Percentiles rank a stretch among this genome's conserved stretches.
These are phyloP conservation scores for Kodamaea hsintzibuensis DNA, from an alignment of 805 yeast genomes.

Conservation along the genomic window DNA sequence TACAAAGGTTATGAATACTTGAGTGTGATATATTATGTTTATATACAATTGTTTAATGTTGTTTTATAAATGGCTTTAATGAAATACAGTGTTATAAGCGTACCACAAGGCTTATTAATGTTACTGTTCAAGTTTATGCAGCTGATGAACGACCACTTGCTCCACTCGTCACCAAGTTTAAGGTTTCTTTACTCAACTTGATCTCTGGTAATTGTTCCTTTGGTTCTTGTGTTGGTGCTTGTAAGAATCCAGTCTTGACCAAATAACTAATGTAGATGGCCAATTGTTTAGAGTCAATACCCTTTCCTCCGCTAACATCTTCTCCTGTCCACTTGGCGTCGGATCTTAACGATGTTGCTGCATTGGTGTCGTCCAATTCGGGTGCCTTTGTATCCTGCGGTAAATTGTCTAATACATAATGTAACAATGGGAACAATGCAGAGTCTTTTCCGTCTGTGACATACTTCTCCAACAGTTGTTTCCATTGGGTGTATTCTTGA, in stretches of 20 bases:
- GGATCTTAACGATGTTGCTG: slow-evolving; percentile 61
- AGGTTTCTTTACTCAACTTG: slow-evolving; percentile 54
- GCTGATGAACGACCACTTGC: slow-evolving; percentile 78
- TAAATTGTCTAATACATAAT: slow-evolving; percentile 89
- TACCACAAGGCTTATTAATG: background rate
- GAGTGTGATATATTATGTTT: too few species aligned
- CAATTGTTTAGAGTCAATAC: slow-evolving; percentile 66
- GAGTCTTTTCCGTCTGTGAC: slow-evolving; percentile 73
- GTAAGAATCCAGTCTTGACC: slow-evolving; percentile 76
- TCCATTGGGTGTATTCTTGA: slow-evolving; percentile 79
- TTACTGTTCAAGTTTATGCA: slow-evolving; percentile 29
- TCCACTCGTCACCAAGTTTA: slow-evolving; percentile 57
- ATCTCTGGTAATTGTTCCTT: slow-evolving; percentile 53
- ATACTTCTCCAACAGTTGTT: slow-evolving; percentile 66
- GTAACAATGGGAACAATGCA: slow-evolving; percentile 90
- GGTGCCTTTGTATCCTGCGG: slow-evolving; percentile 94
- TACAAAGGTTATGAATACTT: background rate
- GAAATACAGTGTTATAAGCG: background rate
- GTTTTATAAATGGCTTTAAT: background rate
- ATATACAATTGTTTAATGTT: too few species aligned
- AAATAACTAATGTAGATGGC: slow-evolving; percentile 81
- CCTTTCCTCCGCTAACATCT: slow-evolving; percentile 70
- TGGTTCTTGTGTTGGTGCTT: slow-evolving; percentile 53
- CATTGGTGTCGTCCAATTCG: slow-evolving; percentile 85
- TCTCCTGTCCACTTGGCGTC: slow-evolving; percentile 66